phyloP scores from a whole-genome alignment of 2,329 filamentous ascomycete species.

The Cordyceps pruinosa region DNA sequence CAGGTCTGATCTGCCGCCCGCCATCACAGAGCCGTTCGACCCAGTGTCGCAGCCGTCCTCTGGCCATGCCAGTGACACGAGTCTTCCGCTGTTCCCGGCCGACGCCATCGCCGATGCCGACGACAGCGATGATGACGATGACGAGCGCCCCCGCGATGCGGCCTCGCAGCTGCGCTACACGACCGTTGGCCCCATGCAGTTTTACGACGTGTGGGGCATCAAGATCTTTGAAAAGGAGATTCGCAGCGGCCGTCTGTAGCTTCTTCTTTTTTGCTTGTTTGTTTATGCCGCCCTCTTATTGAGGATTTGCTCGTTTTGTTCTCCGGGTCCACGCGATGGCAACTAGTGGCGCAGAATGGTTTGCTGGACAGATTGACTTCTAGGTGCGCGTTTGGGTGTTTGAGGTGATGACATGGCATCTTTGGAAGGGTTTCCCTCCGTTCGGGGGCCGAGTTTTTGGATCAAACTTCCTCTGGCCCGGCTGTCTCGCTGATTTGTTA shows the following conservation, averaged over 20 bases:
- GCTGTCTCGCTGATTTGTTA: neutral
- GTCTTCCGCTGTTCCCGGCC: slow-evolving; percentile 24
- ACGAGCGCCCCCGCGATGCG: slow-evolving; percentile 26
- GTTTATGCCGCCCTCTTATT: neutral
- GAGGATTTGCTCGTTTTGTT: neutral
- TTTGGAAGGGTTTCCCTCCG: neutral
- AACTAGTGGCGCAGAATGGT: neutral
- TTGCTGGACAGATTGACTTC: neutral
- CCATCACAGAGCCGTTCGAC: neutral
- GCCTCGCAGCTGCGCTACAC: slow-evolving; percentile 29
- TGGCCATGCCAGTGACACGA: slow-evolving; percentile 18
- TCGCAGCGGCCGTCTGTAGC: slow-evolving; percentile 27
- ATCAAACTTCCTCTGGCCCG: neutral
- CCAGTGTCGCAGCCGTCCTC: neutral
- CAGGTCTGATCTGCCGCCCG: slow-evolving; percentile 18
- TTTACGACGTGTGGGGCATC: slow-evolving; percentile 39
- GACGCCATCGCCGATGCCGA: slow-evolving; percentile 19
- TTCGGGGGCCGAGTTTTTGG: neutral
- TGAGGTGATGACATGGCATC: neutral
- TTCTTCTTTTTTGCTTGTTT: neutral
- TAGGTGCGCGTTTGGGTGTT: no score
- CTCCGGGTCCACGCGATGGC: neutral
- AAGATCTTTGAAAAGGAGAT: slow-evolving; percentile 55
- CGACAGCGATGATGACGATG: slow-evolving; percentile 30
- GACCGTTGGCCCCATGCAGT: slow-evolving; percentile 31